Evolutionary conservation across 2,329 filamentous ascomycete species (phyloP).

Genomic region (Amphichorda felina): DNA sequence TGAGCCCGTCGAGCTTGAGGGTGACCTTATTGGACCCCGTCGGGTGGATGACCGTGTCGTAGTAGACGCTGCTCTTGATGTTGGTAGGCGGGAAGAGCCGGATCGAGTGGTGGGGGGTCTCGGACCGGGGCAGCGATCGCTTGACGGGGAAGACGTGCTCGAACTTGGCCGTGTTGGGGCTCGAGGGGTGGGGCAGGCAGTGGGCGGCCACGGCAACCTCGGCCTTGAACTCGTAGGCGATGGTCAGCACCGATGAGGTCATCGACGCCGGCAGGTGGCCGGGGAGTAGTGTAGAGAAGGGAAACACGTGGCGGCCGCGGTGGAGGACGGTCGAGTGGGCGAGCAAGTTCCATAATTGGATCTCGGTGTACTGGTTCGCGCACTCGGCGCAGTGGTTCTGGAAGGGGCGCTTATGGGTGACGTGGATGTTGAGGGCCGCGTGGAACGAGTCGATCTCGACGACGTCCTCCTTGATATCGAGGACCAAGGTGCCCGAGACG

Average conservation of each 20-base stretch:
- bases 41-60: constrained; percentile 75
- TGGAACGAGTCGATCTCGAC: constrained; percentile 61
- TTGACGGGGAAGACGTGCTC: constrained; percentile 60
- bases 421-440: constrained; percentile 58
- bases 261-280: constrained; percentile 80
- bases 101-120: constrained; percentile 75
- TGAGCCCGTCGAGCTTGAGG: constrained; percentile 77
- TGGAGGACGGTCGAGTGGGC: constrained; percentile 37
- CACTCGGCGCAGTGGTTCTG: constrained; percentile 70
- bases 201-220: constrained; percentile 45
- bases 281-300: constrained; percentile 77
- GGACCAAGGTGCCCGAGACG: constrained; percentile 69
- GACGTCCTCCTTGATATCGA: constrained; percentile 56
- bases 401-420: constrained; percentile 73
- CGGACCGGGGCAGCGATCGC: constrained; percentile 63
- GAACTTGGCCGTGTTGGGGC: constrained; percentile 38
- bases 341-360: constrained; percentile 73
- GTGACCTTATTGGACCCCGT: constrained; percentile 70
- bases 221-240: constrained; percentile 71
- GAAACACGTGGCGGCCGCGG: constrained; percentile 60
- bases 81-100: constrained; percentile 95
- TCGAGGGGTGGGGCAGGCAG: constrained; percentile 6
- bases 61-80: constrained; percentile 73
- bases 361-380: constrained; percentile 54
- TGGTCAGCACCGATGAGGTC: constrained; percentile 57